Evolutionary conservation across 257 asterid genomes (phyloP).

Genomic region (Cinchona pubescens): DNA sequence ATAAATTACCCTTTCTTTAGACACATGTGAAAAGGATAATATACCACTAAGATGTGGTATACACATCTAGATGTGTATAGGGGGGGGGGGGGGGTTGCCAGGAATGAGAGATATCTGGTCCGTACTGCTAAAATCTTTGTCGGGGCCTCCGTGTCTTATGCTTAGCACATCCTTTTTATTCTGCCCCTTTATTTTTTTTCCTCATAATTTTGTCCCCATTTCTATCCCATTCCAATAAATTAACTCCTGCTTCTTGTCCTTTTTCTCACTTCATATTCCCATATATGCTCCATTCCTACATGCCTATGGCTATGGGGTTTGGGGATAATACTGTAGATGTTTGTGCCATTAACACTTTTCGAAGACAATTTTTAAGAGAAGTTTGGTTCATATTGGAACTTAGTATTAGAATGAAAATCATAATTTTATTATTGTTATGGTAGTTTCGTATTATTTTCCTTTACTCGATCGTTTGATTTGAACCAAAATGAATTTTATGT

Average conservation of each 20-base stretch:
- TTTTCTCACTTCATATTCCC: constrained; percentile 33
- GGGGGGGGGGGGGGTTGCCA: constrained; percentile 14
- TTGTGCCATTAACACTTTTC: not conserved
- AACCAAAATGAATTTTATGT: too few species aligned
- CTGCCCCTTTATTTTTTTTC: constrained; percentile 10
- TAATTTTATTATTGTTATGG: too few species aligned
- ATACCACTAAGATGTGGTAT: too few species aligned
- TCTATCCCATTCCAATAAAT: constrained; percentile 23
- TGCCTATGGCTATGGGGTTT: too few species aligned
- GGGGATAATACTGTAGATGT: too few species aligned
- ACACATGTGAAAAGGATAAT: too few species aligned
- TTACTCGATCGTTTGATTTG: too few species aligned
- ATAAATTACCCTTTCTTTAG: too few species aligned
- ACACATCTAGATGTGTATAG: too few species aligned
- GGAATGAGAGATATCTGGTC: constrained; percentile 29
- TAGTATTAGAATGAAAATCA: too few species aligned
- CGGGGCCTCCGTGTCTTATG: constrained; percentile 36
- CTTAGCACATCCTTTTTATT: constrained; percentile 19
- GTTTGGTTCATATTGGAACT: too few species aligned
- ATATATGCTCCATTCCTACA: not conserved
- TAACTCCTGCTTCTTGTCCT: constrained; percentile 34
- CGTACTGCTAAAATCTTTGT: constrained; percentile 50
- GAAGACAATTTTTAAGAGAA: not conserved
- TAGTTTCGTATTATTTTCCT: too few species aligned
- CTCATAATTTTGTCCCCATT: constrained; percentile 17